phyloP scores from a whole-genome alignment of 129 eudicot species.

The Pulicaria dysenterica region DNA sequence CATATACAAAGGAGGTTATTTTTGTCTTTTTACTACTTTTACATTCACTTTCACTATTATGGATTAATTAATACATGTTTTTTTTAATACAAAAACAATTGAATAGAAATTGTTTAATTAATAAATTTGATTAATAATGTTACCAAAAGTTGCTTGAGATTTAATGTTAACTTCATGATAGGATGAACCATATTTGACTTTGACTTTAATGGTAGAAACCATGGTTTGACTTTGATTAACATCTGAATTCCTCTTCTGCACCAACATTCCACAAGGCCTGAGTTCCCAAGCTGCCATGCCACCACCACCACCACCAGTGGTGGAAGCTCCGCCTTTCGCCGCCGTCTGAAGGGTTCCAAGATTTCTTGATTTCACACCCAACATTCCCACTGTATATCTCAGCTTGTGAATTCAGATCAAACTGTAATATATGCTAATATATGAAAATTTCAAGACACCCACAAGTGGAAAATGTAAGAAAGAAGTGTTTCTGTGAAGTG shows the following conservation, averaged over 20 bases:
- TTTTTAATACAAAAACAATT: too few species aligned
- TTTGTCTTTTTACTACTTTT: background rate
- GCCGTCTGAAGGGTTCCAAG: conserved; percentile 35
- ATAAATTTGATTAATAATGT: conserved; percentile 22
- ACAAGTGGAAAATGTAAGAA: conserved; percentile 31
- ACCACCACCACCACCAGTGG: conserved; percentile 37
- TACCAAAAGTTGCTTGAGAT: conserved; percentile 89
- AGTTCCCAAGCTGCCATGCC: conserved; percentile 60
- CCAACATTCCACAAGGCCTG: conserved; percentile 94
- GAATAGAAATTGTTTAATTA: background rate
- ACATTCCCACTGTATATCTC: conserved; percentile 19
- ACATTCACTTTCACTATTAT: background rate
- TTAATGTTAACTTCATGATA: conserved; percentile 66
- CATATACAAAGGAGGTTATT: background rate
- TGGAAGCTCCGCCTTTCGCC: conserved; percentile 31
- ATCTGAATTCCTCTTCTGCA: conserved; percentile 84
- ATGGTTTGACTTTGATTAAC: conserved; percentile 41
- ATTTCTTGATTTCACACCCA: conserved; percentile 53
- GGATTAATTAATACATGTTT: too few species aligned
- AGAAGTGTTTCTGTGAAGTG: conserved; percentile 36
- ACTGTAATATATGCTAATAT: conserved; percentile 33
- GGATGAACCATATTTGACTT: conserved; percentile 70
- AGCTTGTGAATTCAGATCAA: conserved; percentile 22
- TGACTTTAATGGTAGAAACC: conserved; percentile 65
- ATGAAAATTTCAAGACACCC: conserved; percentile 19